Evolutionary conservation across 768 basidiomycete genomes (phyloP).

Genomic region (Naganishia randhawae): DNA sequence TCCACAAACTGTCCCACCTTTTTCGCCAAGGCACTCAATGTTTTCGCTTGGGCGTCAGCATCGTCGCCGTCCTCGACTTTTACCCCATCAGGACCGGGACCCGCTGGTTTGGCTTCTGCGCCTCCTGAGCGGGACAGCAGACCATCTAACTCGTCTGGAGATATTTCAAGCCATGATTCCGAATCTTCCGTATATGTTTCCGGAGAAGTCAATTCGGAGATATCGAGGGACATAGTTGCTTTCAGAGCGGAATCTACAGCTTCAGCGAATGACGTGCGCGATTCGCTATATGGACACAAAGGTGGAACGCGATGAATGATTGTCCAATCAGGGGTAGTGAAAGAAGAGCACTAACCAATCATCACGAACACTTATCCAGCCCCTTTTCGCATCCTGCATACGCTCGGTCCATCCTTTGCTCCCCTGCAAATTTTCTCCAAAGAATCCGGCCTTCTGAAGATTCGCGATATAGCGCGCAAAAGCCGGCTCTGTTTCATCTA

Average conservation of each 20-base stretch:
- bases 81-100: neutral
- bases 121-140: conserved; percentile 56
- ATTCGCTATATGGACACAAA: conserved; percentile 43
- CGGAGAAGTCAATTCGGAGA: conserved; percentile 33
- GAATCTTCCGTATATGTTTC: conserved; percentile 59
- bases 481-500: conserved; percentile 28
- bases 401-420: conserved; percentile 70
- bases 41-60: conserved; percentile 64
- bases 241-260: conserved; percentile 65
- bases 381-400: conserved; percentile 66
- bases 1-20: conserved; percentile 88
- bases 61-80: conserved; percentile 55
- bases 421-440: conserved; percentile 70
- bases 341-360: conserved; percentile 61
- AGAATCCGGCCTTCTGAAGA: conserved; percentile 67
- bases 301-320: neutral
- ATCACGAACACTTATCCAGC: conserved; percentile 63
- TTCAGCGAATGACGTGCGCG: conserved; percentile 70
- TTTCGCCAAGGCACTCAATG: conserved; percentile 69
- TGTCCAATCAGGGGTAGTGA: neutral
- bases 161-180: conserved; percentile 82
- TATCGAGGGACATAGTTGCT: conserved; percentile 43
- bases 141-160: conserved; percentile 69
- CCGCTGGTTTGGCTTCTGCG: conserved; percentile 55
- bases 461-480: conserved; percentile 63